Percentiles rank a stretch among this genome's conserved stretches.
These are phyloP conservation scores for Eucalyptus marginata DNA, from an alignment of 345 rosid genomes.

Conservation along the genomic window DNA sequence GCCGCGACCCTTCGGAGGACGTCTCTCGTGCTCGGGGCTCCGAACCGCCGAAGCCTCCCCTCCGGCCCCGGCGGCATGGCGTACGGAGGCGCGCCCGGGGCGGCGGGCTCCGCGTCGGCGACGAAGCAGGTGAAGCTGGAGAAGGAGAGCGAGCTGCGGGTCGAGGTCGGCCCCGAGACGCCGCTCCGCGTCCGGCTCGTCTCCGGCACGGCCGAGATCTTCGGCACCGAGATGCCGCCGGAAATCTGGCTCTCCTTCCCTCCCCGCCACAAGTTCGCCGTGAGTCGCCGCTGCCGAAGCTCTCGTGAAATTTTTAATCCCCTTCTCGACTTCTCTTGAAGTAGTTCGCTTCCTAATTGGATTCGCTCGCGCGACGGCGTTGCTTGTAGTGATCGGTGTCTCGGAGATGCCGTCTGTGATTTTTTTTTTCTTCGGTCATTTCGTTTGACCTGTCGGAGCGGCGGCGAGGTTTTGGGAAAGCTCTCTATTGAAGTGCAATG, in stretches of 20 bases:
- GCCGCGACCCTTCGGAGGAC: neutral
- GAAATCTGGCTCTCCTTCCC: constrained; percentile 82
- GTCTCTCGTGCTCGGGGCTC: neutral
- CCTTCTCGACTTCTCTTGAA: neutral
- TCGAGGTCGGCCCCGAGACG: constrained; percentile 68
- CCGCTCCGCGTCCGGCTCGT: constrained; percentile 69
- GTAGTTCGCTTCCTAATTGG: neutral
- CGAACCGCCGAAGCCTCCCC: neutral
- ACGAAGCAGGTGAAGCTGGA: constrained; percentile 75
- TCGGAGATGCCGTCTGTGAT: neutral
- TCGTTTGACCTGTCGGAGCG: neutral
- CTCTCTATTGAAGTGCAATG: neutral
- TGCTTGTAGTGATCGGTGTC: neutral
- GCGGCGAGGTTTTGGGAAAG: neutral
- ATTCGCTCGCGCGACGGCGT: neutral
- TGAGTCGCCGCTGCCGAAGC: constrained; percentile 1
- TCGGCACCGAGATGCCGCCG: constrained; percentile 80
- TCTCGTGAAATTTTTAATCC: neutral
- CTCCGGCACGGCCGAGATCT: constrained; percentile 83
- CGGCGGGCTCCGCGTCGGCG: constrained; percentile 16
- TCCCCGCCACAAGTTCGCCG: constrained; percentile 81
- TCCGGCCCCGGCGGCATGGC: constrained; percentile 1
- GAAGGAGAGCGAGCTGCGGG: constrained; percentile 77
- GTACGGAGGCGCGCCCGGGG: constrained; percentile 30
- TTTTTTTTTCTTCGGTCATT: neutral